Conservation (phyloP, 768 basidiomycete genomes). For the Rubroboletus satanas region DNA sequence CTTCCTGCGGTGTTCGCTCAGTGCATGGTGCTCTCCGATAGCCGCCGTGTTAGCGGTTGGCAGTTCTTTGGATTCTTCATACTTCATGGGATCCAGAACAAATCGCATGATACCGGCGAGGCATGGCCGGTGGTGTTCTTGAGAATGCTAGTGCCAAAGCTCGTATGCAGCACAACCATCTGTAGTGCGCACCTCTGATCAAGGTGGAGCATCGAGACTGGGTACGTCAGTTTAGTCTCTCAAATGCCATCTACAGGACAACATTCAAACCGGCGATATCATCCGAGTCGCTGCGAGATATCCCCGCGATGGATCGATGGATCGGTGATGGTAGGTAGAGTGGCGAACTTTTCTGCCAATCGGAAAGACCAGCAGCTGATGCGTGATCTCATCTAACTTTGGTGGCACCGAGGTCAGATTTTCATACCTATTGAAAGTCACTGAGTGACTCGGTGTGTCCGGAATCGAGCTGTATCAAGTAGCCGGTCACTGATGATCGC, state of each 20-base stretch:
- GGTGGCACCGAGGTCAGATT: background rate
- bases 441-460: background rate
- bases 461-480: background rate
- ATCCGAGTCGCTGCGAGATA: background rate
- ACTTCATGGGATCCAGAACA: background rate
- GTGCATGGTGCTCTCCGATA: too few species aligned
- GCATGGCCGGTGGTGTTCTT: background rate
- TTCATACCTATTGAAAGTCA: background rate
- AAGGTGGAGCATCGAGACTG: background rate
- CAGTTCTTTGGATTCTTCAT: too few species aligned
- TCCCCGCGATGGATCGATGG: background rate
- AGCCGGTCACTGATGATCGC: background rate
- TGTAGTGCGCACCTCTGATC: background rate
- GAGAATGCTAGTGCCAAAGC: background rate
- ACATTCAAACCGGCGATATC: background rate
- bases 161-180: background rate
- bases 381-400: background rate
- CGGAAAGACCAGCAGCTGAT: background rate
- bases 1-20: background rate
- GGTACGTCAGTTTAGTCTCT: too few species aligned
- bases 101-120: background rate
- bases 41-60: too few species aligned
- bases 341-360: background rate
- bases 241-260: background rate
- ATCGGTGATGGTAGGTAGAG: background rate